Percentiles rank a stretch among this genome's conserved stretches.
Conservation (phyloP, 2,329 filamentous ascomycete genomes). For the Tolypocladium ophioglossoides region DNA sequence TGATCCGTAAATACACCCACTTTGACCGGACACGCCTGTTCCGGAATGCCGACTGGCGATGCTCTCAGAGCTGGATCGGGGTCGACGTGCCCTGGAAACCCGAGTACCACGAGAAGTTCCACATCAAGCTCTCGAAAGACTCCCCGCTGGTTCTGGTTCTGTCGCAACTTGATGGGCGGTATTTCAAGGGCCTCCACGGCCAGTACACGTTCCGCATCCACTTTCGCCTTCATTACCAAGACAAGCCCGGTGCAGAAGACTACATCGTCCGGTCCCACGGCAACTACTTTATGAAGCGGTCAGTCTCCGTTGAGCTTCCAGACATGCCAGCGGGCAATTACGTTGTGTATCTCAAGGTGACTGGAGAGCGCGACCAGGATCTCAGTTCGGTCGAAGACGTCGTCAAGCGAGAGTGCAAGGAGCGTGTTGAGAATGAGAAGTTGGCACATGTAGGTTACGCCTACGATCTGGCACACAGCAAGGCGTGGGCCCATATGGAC, state of each 20-base stretch:
- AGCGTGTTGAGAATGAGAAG: constrained; percentile 43
- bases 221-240: constrained; percentile 38
- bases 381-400: constrained; percentile 43
- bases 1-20: constrained; percentile 50
- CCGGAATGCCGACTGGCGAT: constrained; percentile 44
- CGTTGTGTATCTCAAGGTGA: constrained; percentile 44
- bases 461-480: constrained; percentile 50
- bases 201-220: constrained; percentile 43
- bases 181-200: constrained; percentile 50
- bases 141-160: constrained; percentile 49
- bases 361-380: constrained; percentile 33
- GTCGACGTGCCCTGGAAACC: constrained; percentile 52
- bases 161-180: constrained; percentile 51
- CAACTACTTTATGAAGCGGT: constrained; percentile 47
- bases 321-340: constrained; percentile 47
- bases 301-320: constrained; percentile 45
- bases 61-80: constrained; percentile 49
- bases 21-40: constrained; percentile 55
- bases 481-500: constrained; percentile 40
- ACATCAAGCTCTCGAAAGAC: constrained; percentile 43
- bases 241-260: constrained; percentile 40
- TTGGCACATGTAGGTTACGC: constrained; percentile 45
- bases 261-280: constrained; percentile 50
- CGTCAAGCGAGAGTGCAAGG: constrained; percentile 38
- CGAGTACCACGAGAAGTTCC: constrained; percentile 51